A percentile compares a stretch with the other conserved stretches of the same genome.
phyloP scores from a whole-genome alignment of 257 asterid genomes.

The Solanum pimpinellifolium region DNA sequence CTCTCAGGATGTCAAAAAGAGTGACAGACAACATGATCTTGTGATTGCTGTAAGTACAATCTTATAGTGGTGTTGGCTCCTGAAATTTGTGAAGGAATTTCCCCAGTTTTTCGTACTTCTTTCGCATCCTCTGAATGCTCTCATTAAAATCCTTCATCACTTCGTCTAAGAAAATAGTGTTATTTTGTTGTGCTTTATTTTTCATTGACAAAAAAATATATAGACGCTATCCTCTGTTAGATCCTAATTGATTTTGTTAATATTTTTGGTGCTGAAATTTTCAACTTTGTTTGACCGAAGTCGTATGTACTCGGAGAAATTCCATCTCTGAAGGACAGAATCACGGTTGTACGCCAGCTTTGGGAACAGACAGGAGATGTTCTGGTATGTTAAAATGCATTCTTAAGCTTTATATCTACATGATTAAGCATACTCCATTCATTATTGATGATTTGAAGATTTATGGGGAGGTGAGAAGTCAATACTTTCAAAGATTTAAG shows the following conservation, averaged over 20 bases:
- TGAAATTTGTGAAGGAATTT: background rate
- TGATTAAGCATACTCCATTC: background rate
- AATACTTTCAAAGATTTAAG: background rate
- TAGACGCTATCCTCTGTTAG: too few relatives aligned
- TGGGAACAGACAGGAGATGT: conserved; percentile 87
- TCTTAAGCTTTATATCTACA: background rate
- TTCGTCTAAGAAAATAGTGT: background rate
- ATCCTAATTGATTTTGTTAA: too few relatives aligned
- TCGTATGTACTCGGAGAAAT: conserved; percentile 95
- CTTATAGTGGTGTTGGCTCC: background rate
- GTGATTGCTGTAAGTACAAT: conserved; percentile 75
- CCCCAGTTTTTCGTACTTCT: background rate
- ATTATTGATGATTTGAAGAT: background rate
- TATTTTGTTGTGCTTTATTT: background rate
- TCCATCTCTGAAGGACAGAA: conserved; percentile 85
- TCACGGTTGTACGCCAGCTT: conserved; percentile 82
- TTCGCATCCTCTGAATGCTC: background rate
- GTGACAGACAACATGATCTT: conserved; percentile 67
- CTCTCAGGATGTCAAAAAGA: conserved; percentile 42
- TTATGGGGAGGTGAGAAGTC: background rate
- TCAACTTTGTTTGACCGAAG: conserved; percentile 31
- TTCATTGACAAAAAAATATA: background rate
- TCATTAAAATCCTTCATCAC: background rate
- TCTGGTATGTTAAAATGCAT: conserved; percentile 40
- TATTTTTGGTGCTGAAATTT: background rate